Percentiles rank a stretch among this genome's conserved stretches.
These are phyloP conservation scores for Periconia digitata DNA, from an alignment of 2,329 filamentous ascomycete species.

Conservation along the genomic window DNA sequence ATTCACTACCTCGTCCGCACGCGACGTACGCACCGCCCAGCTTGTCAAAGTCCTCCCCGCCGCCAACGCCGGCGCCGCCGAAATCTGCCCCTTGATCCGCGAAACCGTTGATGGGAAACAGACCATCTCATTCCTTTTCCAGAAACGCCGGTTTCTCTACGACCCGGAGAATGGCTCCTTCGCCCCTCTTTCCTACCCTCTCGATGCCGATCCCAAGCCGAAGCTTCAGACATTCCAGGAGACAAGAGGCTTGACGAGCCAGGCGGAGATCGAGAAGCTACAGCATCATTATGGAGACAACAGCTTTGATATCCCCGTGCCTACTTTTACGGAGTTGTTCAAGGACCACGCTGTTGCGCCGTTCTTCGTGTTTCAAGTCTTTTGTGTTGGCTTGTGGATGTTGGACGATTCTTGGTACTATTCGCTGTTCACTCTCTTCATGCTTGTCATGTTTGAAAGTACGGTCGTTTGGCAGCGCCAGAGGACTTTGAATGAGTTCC, in stretches of 20 bases:
- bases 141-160: slow-evolving; percentile 96
- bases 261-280: slow-evolving; percentile 75
- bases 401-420: slow-evolving; percentile 99
- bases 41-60: slow-evolving; percentile 92
- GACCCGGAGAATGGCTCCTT: slow-evolving; percentile 72
- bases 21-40: slow-evolving; percentile 70
- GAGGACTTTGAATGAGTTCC: slow-evolving; percentile 92
- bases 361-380: slow-evolving; percentile 99
- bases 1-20: slow-evolving; percentile 76
- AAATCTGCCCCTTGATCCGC: slow-evolving; percentile 80
- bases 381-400: slow-evolving; percentile 98
- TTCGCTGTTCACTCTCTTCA: slow-evolving; percentile 96
- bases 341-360: slow-evolving; percentile 97
- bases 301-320: slow-evolving; percentile 96
- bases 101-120: slow-evolving; percentile 76
- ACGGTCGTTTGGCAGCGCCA: slow-evolving; percentile 99
- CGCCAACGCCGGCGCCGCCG: slow-evolving; percentile 83
- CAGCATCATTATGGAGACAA: slow-evolving; percentile 95
- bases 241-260: slow-evolving; percentile 71
- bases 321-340: slow-evolving; percentile 93
- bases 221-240: slow-evolving; percentile 75
- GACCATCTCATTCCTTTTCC: slow-evolving; percentile 88
- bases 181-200: slow-evolving; percentile 75
- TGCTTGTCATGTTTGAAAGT: slow-evolving; percentile 96
- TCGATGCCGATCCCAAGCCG: slow-evolving; percentile 85